Evolutionary conservation across 1,284 basidiomycete species (phyloP), one percentile per base, ranked within the genome.

Genomic region (Ustilago trichophora): DNA sequence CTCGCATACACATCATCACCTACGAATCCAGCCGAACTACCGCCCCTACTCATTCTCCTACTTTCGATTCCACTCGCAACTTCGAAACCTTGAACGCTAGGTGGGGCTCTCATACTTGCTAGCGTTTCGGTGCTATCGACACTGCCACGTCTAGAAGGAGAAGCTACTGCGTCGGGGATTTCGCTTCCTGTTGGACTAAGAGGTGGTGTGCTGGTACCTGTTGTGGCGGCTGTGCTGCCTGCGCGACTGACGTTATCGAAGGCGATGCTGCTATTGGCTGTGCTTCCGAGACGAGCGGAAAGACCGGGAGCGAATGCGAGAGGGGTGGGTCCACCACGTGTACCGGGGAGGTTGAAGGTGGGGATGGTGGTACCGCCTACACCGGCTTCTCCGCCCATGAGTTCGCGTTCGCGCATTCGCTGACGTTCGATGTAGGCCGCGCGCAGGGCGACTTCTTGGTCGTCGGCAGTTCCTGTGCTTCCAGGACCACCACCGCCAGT

Each of bases 371-470:
- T 60, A 1, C 73, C 75, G 12, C 75, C 77, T 2, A 77, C 72
- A n/a, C 76, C 77, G 0, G 71, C 60, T 38, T 79, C 76, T 8
- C 75, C 75, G 1, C 76, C 76, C 46, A 65, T 41, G n/a, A 64
- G 51, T 34, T 70, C 75, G 4, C 77, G 58, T 31, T 78, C 77
- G 18, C 68, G 63, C 75, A 77, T 77, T 1, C 75, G 49, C 29
- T 77, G 75, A n/a, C 62, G 59, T 35, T 78, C 77, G 32, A 77
- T 77, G 49, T 70, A 69, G 3, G 65, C 65, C 4, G 73, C 62
- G 4, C 69, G 52, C 11, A 67, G 27, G 9, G 69, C 62, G 1
- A 68, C 57, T 34, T 73, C 73, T 36, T 69, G 63, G 9, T 77
- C 74, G 22, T 74, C 77, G 1, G 57, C 52, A 15, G 71, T 63